Evolutionary conservation across 2,329 filamentous ascomycete genomes (phyloP).

Genomic region (Mycosphaerella sp.): DNA sequence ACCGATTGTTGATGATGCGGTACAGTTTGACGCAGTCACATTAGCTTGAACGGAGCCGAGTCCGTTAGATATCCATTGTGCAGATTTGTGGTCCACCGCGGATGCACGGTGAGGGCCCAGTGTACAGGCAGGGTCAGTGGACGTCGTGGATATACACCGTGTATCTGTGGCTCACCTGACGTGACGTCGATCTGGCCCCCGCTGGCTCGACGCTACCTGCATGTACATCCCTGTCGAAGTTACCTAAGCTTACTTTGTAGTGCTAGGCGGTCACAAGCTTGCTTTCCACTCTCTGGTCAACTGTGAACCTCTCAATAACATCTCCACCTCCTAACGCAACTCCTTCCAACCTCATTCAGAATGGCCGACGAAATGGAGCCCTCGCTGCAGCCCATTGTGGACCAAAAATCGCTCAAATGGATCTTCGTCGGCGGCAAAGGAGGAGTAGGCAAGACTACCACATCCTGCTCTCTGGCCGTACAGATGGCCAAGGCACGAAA

Average conservation of each 20-base stretch:
- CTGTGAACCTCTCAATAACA: background rate
- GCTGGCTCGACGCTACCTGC: too few species aligned
- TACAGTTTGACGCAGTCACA: background rate
- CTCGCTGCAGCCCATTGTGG: constrained; percentile 86
- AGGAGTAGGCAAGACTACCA: constrained; percentile 98
- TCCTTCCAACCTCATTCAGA: constrained; percentile 11
- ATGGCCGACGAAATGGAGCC: constrained; percentile 75
- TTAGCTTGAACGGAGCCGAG: background rate
- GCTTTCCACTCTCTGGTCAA: too few species aligned
- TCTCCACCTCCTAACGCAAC: background rate
- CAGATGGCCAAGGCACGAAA: constrained; percentile 93
- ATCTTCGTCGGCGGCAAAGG: constrained; percentile 98
- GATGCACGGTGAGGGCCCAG: too few species aligned
- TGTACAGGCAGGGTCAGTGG: too few species aligned
- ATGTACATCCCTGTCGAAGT: too few species aligned
- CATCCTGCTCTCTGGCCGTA: constrained; percentile 95
- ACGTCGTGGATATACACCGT: too few species aligned
- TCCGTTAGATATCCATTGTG: background rate
- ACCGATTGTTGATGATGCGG: constrained; percentile 3
- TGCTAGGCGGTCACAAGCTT: too few species aligned
- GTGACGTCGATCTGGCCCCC: too few species aligned
- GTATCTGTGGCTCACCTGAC: too few species aligned
- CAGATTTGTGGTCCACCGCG: too few species aligned
- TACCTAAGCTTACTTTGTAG: too few species aligned
- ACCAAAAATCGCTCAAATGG: constrained; percentile 94